Base-by-base conservation (phyloP, 129 eudicot species). In the sunflower (Helianthus annuus) region DNA sequence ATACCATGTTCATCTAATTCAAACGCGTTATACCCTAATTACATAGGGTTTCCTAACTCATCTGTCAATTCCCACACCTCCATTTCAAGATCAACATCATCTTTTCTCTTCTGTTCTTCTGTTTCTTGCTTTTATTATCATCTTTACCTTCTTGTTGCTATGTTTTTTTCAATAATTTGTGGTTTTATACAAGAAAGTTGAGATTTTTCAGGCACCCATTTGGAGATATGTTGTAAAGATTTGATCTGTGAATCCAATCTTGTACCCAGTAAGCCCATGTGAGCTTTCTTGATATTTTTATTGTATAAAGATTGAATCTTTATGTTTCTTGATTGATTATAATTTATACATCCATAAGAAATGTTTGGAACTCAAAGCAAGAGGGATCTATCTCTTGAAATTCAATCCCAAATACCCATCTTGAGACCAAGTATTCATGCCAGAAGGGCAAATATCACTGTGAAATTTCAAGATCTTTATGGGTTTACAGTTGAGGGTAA, bases 401-500 rank as follows among this genome's bases (percentile, higher is more conserved):
- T 78, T 27, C 88, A 88, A 51, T 66, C 91, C 12, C 91, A 91
- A 65, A 82, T 87, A 17, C 85, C 85, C 29, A 82, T 85, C 54
- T 77, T 87, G 79, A 85, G 98, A 74, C 98, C 92, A 48, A 93
- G 98, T 76, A 93, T 93, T 68, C 97, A 87, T 75, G 70, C 98
- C 8, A 87, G 98, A 62, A 85, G 98, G 83, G 98, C 98, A 10
- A 93, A 93, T 29, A 87, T 93, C 1, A 85, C 85, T 10, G 98
- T 93, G 1, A 93, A 93, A 56, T 93, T 93, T 72, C 96, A 89
- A 81, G 98, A 93, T 84, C 84, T 93, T 66, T 93, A 93, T 81
- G 97, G 96, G 52, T 93, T 93, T 73, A 87, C 92, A 5, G 98
- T 93, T 24, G 98, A 93, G 87, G 98, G 98, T 7, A 89, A 93